phyloP scores from a whole-genome alignment of 495 filamentous ascomycete genomes.

The Podospora anserina region DNA sequence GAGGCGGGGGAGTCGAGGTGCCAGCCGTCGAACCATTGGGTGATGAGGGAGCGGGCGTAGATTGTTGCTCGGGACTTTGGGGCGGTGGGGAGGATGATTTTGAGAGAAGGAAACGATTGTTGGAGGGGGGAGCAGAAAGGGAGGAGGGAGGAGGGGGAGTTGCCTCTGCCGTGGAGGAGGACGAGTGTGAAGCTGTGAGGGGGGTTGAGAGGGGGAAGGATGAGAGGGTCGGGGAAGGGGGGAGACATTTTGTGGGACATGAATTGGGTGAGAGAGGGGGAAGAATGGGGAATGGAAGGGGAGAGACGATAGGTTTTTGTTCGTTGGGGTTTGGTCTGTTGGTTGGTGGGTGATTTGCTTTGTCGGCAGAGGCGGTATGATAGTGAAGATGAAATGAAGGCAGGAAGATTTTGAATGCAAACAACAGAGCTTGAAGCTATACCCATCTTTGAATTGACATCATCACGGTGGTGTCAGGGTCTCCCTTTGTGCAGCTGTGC shows the following conservation, averaged over 20 bases:
- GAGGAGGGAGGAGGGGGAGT: slow-evolving; percentile 10
- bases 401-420: too few relatives aligned
- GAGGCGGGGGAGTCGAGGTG: slow-evolving; percentile 28
- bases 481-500: too few relatives aligned
- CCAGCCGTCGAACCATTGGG: slow-evolving; percentile 58
- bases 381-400: too few relatives aligned
- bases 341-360: neutral
- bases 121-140: slow-evolving; percentile 26
- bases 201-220: slow-evolving; percentile 21
- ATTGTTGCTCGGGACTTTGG: slow-evolving; percentile 41
- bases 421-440: neutral
- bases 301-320: neutral
- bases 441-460: neutral
- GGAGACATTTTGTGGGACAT: slow-evolving; percentile 11
- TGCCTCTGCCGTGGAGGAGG: slow-evolving; percentile 51
- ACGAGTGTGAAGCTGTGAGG: slow-evolving; percentile 45
- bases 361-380: too few relatives aligned
- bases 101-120: slow-evolving; percentile 14
- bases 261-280: neutral
- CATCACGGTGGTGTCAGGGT: neutral
- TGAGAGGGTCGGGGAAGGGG: slow-evolving; percentile 31
- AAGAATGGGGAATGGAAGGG: neutral
- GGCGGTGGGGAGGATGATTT: slow-evolving; percentile 49
- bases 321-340: neutral
- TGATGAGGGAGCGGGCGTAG: slow-evolving; percentile 43